Evolutionary conservation across 1,284 basidiomycete genomes (phyloP).

Genomic region (Abortiporus biennis): DNA sequence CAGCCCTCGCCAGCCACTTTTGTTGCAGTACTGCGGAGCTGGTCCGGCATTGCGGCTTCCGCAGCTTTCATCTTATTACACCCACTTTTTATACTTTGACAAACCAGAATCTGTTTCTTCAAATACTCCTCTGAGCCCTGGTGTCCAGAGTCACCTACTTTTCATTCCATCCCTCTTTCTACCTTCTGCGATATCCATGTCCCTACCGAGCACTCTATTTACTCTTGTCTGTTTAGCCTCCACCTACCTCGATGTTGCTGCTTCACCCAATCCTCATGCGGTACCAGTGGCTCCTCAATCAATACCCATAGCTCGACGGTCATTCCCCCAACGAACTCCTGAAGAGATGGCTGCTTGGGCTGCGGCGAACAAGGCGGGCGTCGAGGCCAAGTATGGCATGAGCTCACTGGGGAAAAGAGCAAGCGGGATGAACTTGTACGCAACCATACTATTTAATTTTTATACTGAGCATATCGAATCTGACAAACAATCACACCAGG

Average conservation of each 20-base stretch:
- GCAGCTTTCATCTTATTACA: too few relatives aligned
- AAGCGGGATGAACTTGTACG: constrained; percentile 24
- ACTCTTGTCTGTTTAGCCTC: background rate
- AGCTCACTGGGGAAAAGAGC: constrained; percentile 18
- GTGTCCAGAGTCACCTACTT: too few relatives aligned
- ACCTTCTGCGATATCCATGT: too few relatives aligned
- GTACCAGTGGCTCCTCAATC: constrained; percentile 12
- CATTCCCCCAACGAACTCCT: constrained; percentile 8
- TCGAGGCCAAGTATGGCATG: constrained; percentile 23
- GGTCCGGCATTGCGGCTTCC: too few relatives aligned
- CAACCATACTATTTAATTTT: background rate
- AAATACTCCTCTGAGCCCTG: too few relatives aligned
- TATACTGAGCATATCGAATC: background rate
- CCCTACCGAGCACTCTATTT: constrained; percentile 6
- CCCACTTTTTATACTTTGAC: too few relatives aligned
- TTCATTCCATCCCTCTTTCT: too few relatives aligned
- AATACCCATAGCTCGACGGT: constrained; percentile 17
- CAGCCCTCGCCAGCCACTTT: too few relatives aligned
- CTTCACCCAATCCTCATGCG: constrained; percentile 15
- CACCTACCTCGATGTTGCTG: constrained; percentile 19
- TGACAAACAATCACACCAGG: constrained; percentile 8
- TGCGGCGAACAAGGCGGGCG: constrained; percentile 16
- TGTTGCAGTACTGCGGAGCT: too few relatives aligned
- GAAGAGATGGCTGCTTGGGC: constrained; percentile 18
- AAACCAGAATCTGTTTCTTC: too few relatives aligned